Conservation (phyloP, 148 eudicot species). For the Vaccinium vitisidaea region DNA sequence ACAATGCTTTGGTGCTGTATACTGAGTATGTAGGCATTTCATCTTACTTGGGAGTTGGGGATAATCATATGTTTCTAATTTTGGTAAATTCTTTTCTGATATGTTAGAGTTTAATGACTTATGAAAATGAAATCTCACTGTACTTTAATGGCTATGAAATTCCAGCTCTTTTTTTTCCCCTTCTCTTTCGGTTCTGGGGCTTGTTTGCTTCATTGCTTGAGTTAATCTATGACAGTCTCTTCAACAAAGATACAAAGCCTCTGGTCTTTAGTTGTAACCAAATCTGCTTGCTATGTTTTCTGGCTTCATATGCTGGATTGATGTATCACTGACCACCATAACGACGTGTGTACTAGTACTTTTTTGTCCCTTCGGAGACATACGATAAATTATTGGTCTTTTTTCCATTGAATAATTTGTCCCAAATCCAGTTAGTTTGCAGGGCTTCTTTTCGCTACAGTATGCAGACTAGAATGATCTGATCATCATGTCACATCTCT, state of each 20-base stretch:
- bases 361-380: background rate
- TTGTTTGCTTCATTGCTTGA: background rate
- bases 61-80: background rate
- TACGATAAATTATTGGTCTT: background rate
- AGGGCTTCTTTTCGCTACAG: background rate
- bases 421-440: background rate
- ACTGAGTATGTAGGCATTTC: conserved; percentile 3
- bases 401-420: background rate
- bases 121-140: background rate
- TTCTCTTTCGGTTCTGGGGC: background rate
- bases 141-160: background rate
- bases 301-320: background rate
- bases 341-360: background rate
- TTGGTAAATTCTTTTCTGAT: background rate
- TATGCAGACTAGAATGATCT: background rate
- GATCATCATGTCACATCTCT: background rate
- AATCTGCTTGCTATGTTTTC: background rate
- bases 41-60: background rate
- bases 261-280: background rate
- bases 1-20: background rate
- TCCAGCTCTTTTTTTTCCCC: background rate
- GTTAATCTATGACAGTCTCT: background rate
- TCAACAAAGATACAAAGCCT: background rate
- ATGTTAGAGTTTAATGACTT: background rate
- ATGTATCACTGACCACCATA: background rate